Conservation (phyloP, 2,329 filamentous ascomycete species). For the Macroventuria anomochaeta region DNA sequence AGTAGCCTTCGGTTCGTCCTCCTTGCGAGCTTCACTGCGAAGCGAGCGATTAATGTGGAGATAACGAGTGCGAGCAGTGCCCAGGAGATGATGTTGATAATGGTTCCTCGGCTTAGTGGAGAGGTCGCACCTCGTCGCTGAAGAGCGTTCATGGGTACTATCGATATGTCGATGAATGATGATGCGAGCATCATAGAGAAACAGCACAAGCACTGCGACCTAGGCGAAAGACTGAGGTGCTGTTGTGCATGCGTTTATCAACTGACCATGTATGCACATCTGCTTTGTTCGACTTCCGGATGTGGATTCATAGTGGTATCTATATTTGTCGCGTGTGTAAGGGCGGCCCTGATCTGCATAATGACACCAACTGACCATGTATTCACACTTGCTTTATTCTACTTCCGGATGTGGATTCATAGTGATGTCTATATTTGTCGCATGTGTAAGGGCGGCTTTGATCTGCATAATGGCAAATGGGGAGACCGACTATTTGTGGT, state of each 20-base stretch:
- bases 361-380: no score
- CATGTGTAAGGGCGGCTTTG: constrained; percentile 1
- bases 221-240: background rate
- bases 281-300: background rate
- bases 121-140: constrained; percentile 19
- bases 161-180: constrained; percentile 7
- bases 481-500: constrained; percentile 1
- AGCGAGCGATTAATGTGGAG: constrained; percentile 30
- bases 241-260: background rate
- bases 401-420: constrained; percentile 2
- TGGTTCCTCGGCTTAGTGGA: constrained; percentile 22
- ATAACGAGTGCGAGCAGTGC: constrained; percentile 31
- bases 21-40: constrained; percentile 35
- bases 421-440: constrained; percentile 8
- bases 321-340: constrained; percentile 6
- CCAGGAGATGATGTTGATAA: constrained; percentile 38
- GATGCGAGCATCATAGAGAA: background rate
- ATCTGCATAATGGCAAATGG: background rate
- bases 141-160: constrained; percentile 12
- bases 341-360: no score
- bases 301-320: constrained; percentile 8
- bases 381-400: background rate
- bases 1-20: constrained; percentile 21
- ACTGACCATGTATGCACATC: background rate
- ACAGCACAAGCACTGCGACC: background rate